These are phyloP conservation scores for Arachnomyces sp. DNA, from an alignment of 2,329 filamentous ascomycete species.

Conservation along the genomic window DNA sequence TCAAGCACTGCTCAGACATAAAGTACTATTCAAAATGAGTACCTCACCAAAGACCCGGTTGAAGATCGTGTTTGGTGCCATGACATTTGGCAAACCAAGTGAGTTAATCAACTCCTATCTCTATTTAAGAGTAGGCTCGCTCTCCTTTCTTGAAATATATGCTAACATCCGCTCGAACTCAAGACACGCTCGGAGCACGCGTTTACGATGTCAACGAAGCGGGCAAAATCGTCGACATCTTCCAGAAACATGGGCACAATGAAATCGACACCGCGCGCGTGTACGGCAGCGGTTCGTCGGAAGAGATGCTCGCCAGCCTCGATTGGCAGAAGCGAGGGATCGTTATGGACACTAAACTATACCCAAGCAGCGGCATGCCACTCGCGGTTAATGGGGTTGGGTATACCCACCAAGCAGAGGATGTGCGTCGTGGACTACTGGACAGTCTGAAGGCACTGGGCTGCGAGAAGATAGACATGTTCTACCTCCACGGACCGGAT, in stretches of 20 bases:
- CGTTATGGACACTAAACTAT: conserved; percentile 39
- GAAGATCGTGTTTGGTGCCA: conserved; percentile 27
- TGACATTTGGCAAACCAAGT: conserved; percentile 31
- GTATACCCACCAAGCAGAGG: conserved; percentile 23
- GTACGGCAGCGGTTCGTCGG: conserved; percentile 22
- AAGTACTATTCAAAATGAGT: too few relatives aligned
- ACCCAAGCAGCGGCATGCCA: conserved; percentile 20
- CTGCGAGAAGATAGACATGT: conserved; percentile 38
- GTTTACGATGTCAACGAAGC: conserved; percentile 15
- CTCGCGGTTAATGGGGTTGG: conserved; percentile 12
- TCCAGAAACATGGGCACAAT: conserved; percentile 21
- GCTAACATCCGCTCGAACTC: too few relatives aligned
- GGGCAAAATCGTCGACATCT: conserved; percentile 20
- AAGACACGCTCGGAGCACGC: conserved; percentile 7
- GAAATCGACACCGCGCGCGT: conserved; percentile 25
- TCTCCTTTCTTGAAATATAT: too few relatives aligned
- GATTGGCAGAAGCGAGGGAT: conserved; percentile 34
- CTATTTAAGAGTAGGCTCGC: too few relatives aligned
- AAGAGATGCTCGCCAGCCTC: conserved; percentile 36
- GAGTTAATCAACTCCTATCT: conserved; percentile 1
- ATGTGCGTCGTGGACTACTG: conserved; percentile 27
- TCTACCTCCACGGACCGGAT: conserved; percentile 47
- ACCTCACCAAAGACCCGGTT: too few relatives aligned
- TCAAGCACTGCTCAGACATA: too few relatives aligned
- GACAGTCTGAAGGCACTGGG: conserved; percentile 34